Evolutionary conservation across 371 early-diverging fungal genomes (phyloP), one percentile per base, ranked within the genome.

Genomic region (Parasitella parasitica): DNA sequence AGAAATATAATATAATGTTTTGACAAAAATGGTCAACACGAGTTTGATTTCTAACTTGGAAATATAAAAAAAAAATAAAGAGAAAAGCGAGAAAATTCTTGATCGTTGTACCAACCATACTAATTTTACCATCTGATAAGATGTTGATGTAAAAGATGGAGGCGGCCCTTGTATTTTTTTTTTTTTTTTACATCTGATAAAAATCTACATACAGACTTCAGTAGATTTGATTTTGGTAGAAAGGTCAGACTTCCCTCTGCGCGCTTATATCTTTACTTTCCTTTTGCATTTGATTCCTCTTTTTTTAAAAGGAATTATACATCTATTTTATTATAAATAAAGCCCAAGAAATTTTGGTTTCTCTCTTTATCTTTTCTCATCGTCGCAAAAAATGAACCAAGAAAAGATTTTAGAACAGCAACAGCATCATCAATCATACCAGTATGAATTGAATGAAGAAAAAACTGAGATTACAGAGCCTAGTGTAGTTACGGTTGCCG

Each of bases 91-190:
- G 57, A 57, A 57, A 18, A 30, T 57, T 46, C 57, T 15, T 43
- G 20, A 20, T 57, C 46, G 43, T 56, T 12, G 56, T 57, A 43
- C 57, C 9, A n/a, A 13, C 11, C 32, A 11, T 32, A 8, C 32
- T 12, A 12, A 12, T 20, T 3, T 59, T 38, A 18, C 51, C 24
- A 59, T 59, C 59, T 59, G 59, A 59, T 59, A 59, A 59, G 59
- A 51, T 57, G 41, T 34, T 30, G 37, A 38, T 26, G 20, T 28
- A n/a, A 57, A 34, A 32, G 28, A 22, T n/a, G 56, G 43, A 22
- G 41, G 41, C 41, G 41, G 41, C 3, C 41, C 20, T 18, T 18
- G 8, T 41, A 41, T 11, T 26, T 27, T 24, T 35, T 4, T 34
- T 57, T 32, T 54, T 24, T 24, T 54, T 35, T 58, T 43, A 12